Conservation (phyloP, 1,139 yeast species). For the Pichia sp. region DNA sequence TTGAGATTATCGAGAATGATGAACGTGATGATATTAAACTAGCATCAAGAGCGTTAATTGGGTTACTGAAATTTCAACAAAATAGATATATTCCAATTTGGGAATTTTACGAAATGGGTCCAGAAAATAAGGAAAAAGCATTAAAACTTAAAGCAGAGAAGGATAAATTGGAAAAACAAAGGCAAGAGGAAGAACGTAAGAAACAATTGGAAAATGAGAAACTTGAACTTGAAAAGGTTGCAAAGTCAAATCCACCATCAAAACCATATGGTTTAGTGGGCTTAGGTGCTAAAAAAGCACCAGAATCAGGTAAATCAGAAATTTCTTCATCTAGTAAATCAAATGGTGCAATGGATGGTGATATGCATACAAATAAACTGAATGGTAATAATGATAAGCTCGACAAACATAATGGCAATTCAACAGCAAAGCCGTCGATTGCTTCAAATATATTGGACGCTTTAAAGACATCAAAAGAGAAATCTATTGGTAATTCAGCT, state of each 20-base stretch:
- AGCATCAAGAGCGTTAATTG: slow-evolving; percentile 71
- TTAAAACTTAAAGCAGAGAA: slow-evolving; percentile 24
- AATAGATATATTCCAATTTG: slow-evolving; percentile 51
- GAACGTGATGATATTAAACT: slow-evolving; percentile 74
- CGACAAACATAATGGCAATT: too few relatives aligned
- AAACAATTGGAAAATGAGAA: slow-evolving; percentile 1
- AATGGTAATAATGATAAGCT: too few relatives aligned
- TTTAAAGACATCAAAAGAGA: too few relatives aligned
- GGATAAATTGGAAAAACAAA: slow-evolving; percentile 13
- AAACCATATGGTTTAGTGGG: slow-evolving; percentile 29
- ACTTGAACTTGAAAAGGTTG: slow-evolving; percentile 15
- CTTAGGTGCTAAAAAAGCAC: slow-evolving; percentile 7
- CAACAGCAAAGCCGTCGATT: too few relatives aligned
- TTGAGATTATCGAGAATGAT: slow-evolving; percentile 47
- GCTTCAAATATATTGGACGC: too few relatives aligned
- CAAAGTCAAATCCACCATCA: slow-evolving; percentile 4
- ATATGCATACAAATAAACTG: not conserved
- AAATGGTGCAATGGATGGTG: not conserved
- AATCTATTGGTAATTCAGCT: too few relatives aligned
- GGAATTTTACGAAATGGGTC: slow-evolving; percentile 47
- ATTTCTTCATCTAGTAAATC: too few relatives aligned
- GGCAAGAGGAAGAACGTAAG: slow-evolving; percentile 9
- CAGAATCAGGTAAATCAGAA: not conserved
- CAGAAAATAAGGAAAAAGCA: slow-evolving; percentile 31
- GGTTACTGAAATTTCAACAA: slow-evolving; percentile 58